Evolutionary conservation across 352 stramenopile species (phyloP), one percentile per base, ranked within the genome.

Genomic region (Phytopythium aichiense): DNA sequence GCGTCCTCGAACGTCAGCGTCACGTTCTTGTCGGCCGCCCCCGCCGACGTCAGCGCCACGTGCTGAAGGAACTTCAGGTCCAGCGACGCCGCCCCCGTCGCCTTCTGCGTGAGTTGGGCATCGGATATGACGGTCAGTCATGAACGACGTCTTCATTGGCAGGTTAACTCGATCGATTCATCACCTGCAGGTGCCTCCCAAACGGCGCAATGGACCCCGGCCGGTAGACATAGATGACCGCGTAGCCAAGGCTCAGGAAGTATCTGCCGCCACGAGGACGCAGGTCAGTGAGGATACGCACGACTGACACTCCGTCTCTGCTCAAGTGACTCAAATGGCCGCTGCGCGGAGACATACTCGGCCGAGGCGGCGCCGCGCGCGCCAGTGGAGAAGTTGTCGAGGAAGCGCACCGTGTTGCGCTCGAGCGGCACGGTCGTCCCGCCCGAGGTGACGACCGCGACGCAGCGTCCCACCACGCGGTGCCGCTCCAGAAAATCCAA

Each of bases 311-410:
- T 3, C 16, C 13, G 7, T 22, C 40, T 46, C 15, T 46, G 18
- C 7, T 12, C 2, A 46, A 1, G 5, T 46, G 18, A n/a, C 7
- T 12, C 2, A 46, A 1, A 0, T 46, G 18, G 8, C 4, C 16
- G 5, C 5, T 1, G 18, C 16, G 7, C 15, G 30, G 33, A 45
- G 16, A 80, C 66, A 23, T 71, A 89, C 74, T 94, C 85, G 56
- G 80, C 81, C 0, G 81, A 93, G 15, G 87, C 74, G 4, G 93
- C 91, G 33, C 94, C 95, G 37, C 95, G 73, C 6, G 80, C 85
- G n/a, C 97, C 97, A 0, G 96, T 99, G 18, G 84, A 97, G 71
- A 99, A 99, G 64, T 99, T 99, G 72, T 99, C 97, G 30, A 99
- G 82, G 73, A 97, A 99, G 46, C 97, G 91, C 37, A 99, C 97